phyloP scores from a whole-genome alignment of 2,329 filamentous ascomycete species.

The Dothistroma septosporum region DNA sequence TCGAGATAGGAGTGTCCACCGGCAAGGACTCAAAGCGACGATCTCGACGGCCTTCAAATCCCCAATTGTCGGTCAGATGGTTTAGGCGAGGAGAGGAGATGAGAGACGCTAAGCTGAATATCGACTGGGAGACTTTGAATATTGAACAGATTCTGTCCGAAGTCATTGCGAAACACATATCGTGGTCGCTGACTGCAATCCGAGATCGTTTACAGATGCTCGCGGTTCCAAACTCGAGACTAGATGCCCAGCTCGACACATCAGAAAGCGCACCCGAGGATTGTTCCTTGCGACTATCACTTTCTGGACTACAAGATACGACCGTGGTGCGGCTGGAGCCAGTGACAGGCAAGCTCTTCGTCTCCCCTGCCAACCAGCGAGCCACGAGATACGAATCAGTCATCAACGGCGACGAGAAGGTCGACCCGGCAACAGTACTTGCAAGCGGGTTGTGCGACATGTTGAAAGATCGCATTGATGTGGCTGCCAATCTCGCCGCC shows the following conservation, averaged over 20 bases:
- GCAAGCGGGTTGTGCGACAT: conserved; percentile 13
- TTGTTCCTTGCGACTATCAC: conserved; percentile 64
- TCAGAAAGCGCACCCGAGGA: conserved; percentile 61
- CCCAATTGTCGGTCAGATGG: conserved; percentile 65
- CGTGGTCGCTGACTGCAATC: conserved; percentile 65
- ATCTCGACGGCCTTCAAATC: conserved; percentile 32
- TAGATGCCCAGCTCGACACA: conserved; percentile 45
- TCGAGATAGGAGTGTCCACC: conserved; percentile 78
- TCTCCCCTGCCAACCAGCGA: conserved; percentile 54
- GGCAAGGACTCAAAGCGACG: conserved; percentile 41
- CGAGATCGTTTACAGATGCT: conserved; percentile 54
- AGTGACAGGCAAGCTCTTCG: conserved; percentile 68
- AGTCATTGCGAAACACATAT: conserved; percentile 71
- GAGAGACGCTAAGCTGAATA: conserved; percentile 56
- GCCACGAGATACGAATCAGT: conserved; percentile 55
- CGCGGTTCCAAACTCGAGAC: conserved; percentile 26
- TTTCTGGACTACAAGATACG: conserved; percentile 58
- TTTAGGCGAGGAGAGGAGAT: conserved; percentile 77
- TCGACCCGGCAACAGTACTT: conserved; percentile 10
- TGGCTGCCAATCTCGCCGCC: conserved; percentile 58
- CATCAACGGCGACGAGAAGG: conserved; percentile 59
- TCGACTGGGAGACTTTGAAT: conserved; percentile 66
- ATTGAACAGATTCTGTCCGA: conserved; percentile 68
- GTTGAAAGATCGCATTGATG: conserved; percentile 58
- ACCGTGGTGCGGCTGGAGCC: conserved; percentile 67